A percentile compares a stretch with the other conserved stretches of the same genome.
Conservation (phyloP, 306 rosid genomes). For the Sphenostylis stenocarpa region DNA sequence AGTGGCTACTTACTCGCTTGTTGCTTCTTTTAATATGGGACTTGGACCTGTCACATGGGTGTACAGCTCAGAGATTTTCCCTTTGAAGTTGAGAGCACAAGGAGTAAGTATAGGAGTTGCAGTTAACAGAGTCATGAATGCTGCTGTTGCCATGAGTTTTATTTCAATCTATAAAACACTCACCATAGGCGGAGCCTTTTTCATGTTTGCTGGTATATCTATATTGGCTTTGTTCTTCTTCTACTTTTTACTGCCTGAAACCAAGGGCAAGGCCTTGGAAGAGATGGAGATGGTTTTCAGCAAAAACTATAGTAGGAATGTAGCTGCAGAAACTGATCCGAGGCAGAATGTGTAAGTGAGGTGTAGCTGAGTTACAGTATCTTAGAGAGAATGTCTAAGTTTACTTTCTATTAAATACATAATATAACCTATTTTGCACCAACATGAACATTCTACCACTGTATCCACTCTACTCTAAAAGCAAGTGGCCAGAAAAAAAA, state of each 20-base stretch:
- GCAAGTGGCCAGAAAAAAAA: not conserved
- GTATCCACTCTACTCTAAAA: not conserved
- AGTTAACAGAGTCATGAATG: slow-evolving; percentile 66
- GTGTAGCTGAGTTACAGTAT: not conserved
- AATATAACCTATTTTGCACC: not conserved
- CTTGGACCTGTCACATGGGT: slow-evolving; percentile 83
- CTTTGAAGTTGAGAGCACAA: slow-evolving; percentile 64
- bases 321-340: not conserved
- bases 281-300: slow-evolving; percentile 66
- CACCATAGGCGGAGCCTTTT: slow-evolving; percentile 72
- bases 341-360: not conserved
- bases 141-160: slow-evolving; percentile 55
- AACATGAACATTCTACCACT: not conserved
- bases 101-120: slow-evolving; percentile 69
- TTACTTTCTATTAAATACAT: not conserved
- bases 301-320: not conserved
- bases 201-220: slow-evolving; percentile 61
- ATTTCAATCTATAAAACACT: slow-evolving; percentile 62
- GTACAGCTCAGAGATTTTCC: slow-evolving; percentile 75
- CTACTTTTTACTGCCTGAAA: slow-evolving; percentile 67
- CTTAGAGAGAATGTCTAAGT: not conserved
- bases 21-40: slow-evolving; percentile 62
- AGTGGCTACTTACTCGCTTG: slow-evolving; percentile 38
- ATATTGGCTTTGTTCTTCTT: slow-evolving; percentile 62
- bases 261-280: slow-evolving; percentile 70